Conservation (phyloP, 805 yeast species). For the Candida ponderosae region DNA sequence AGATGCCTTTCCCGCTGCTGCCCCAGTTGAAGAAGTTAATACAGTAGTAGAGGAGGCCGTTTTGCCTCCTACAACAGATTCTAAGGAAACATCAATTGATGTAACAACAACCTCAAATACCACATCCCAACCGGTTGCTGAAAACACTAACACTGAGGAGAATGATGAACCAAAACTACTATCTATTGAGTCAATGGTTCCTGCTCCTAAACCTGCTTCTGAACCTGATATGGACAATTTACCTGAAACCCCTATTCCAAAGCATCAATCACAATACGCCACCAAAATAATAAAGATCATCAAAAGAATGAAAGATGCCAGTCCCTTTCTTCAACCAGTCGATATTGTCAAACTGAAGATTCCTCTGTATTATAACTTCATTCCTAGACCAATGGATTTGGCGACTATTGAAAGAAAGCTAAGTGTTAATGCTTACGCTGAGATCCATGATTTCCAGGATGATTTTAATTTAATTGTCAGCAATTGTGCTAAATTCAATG, state of each 20-base stretch:
- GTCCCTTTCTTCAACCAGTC: conserved; percentile 84
- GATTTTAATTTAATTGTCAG: conserved; percentile 81
- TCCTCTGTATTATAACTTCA: conserved; percentile 81
- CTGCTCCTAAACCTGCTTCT: conserved; percentile 69
- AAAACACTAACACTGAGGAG: not conserved
- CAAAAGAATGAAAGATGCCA: conserved; percentile 85
- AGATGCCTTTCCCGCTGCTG: too few relatives aligned
- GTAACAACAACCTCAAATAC: conserved; percentile 2
- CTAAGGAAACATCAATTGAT: not conserved
- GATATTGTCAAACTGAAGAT: conserved; percentile 83
- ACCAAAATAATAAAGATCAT: conserved; percentile 75
- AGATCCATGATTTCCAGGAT: conserved; percentile 56
- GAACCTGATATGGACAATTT: conserved; percentile 70
- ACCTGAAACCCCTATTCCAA: conserved; percentile 61
- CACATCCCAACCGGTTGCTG: conserved; percentile 3
- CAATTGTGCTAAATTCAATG: conserved; percentile 82
- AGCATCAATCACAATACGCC: conserved; percentile 80
- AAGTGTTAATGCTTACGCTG: conserved; percentile 59
- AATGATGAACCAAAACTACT: conserved; percentile 4
- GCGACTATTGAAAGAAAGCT: conserved; percentile 84
- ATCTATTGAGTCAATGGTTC: conserved; percentile 22
- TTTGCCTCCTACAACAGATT: not conserved
- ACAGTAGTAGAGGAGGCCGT: not conserved
- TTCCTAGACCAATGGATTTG: conserved; percentile 88
- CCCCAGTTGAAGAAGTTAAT: conserved; percentile 3